Conservation (phyloP, 129 eudicot genomes). For the Lonicera japonica region DNA sequence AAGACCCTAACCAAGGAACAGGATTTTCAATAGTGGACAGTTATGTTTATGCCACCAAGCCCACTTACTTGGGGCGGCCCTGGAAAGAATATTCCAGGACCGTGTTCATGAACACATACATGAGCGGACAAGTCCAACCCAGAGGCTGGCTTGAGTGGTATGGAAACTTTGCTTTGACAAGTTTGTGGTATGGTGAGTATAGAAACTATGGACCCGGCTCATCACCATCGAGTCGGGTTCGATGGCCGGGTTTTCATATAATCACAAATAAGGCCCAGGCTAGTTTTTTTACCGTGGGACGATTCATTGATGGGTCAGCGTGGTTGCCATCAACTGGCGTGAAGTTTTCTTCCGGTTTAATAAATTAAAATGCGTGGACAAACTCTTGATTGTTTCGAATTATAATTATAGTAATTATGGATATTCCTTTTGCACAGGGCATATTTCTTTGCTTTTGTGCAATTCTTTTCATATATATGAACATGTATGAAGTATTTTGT, state of each 20-base stretch:
- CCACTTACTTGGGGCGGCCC: constrained; percentile 88
- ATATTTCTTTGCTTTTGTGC: too few relatives aligned
- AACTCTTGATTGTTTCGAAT: neutral
- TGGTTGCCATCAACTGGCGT: constrained; percentile 96
- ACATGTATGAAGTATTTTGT: too few relatives aligned
- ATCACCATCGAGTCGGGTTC: constrained; percentile 50
- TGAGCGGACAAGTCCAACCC: constrained; percentile 70
- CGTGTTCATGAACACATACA: constrained; percentile 65
- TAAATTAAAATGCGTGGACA: constrained; percentile 20
- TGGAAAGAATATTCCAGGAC: constrained; percentile 85
- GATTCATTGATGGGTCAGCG: constrained; percentile 65
- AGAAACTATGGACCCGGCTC: constrained; percentile 80
- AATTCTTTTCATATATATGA: too few relatives aligned
- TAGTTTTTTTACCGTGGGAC: constrained; percentile 49
- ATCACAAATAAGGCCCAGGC: constrained; percentile 53
- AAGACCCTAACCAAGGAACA: constrained; percentile 71
- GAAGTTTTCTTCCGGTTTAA: constrained; percentile 64
- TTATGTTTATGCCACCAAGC: constrained; percentile 55
- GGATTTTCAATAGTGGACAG: constrained; percentile 85
- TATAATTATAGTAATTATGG: too few relatives aligned
- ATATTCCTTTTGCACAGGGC: too few relatives aligned
- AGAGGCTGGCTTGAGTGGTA: constrained; percentile 96
- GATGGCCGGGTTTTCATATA: constrained; percentile 81
- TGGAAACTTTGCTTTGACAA: constrained; percentile 66
- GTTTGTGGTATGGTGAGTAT: constrained; percentile 87